Conservation (phyloP, 75 land plant genomes). For the Sequoia sempervirens region DNA sequence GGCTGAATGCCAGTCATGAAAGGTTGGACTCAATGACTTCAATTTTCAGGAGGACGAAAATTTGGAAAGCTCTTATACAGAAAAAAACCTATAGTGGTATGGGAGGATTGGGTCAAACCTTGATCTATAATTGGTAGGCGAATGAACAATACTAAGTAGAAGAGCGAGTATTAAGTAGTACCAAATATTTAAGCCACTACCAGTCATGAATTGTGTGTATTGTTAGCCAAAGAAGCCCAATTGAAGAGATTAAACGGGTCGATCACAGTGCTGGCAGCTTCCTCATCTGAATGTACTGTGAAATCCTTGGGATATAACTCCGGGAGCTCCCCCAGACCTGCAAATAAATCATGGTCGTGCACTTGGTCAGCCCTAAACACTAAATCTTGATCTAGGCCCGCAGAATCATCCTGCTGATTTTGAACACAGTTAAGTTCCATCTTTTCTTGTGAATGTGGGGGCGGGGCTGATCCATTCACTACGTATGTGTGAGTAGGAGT, state of each 20-base stretch:
- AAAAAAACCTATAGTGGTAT: no score
- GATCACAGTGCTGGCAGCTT: not conserved
- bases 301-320: not conserved
- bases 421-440: not conserved
- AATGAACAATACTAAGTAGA: not conserved
- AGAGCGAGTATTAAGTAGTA: not conserved
- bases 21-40: not conserved
- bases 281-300: not conserved
- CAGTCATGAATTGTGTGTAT: not conserved
- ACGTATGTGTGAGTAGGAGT: not conserved
- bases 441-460: not conserved
- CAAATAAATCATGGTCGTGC: conserved; percentile 6
- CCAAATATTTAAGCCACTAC: no score
- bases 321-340: not conserved
- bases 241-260: conserved; percentile 5
- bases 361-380: not conserved
- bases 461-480: not conserved
- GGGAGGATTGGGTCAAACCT: not conserved
- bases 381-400: not conserved
- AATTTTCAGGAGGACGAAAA: not conserved
- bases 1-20: not conserved
- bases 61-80: no score
- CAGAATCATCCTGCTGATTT: not conserved
- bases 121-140: not conserved
- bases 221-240: not conserved